A percentile compares a stretch with the other conserved stretches of the same genome.
Conservation (phyloP, 768 basidiomycete species). For the Lactarius quietus region DNA sequence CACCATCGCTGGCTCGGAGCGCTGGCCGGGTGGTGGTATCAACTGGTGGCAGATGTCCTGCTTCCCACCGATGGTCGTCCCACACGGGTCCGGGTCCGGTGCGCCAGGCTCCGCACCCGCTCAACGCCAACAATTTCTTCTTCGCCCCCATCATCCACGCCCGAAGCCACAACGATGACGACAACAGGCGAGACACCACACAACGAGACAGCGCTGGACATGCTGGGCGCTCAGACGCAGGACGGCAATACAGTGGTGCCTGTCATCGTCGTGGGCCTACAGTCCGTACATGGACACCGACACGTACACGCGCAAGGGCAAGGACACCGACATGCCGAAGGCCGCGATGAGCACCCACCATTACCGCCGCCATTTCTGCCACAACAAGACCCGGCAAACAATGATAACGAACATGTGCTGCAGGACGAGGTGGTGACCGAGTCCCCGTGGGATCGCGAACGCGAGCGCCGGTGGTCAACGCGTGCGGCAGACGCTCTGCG, state of each 20-base stretch:
- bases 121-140: not conserved
- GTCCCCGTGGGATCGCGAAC: conserved; percentile 11
- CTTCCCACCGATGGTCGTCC: conserved; percentile 65
- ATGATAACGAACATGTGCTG: not conserved
- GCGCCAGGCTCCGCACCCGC: not conserved
- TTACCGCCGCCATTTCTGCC: not conserved
- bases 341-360: not conserved
- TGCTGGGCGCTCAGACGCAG: conserved; percentile 10
- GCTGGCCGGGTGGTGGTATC: conserved; percentile 44
- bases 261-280: conserved; percentile 80
- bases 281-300: conserved; percentile 56
- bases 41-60: conserved; percentile 85
- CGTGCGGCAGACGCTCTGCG: conserved; percentile 61
- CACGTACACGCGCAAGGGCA: not conserved
- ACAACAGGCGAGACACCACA: not conserved
- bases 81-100: conserved; percentile 24
- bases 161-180: conserved; percentile 1
- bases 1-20: conserved; percentile 38
- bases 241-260: conserved; percentile 54
- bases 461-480: conserved; percentile 48
- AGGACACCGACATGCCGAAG: conserved; percentile 17
- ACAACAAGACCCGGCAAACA: not conserved
- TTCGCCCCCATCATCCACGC: conserved; percentile 5
- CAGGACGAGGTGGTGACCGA: not conserved
- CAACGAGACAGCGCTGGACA: too few relatives aligned